Conservation (phyloP, 352 stramenopile genomes). For the Phytopythium litorale region DNA sequence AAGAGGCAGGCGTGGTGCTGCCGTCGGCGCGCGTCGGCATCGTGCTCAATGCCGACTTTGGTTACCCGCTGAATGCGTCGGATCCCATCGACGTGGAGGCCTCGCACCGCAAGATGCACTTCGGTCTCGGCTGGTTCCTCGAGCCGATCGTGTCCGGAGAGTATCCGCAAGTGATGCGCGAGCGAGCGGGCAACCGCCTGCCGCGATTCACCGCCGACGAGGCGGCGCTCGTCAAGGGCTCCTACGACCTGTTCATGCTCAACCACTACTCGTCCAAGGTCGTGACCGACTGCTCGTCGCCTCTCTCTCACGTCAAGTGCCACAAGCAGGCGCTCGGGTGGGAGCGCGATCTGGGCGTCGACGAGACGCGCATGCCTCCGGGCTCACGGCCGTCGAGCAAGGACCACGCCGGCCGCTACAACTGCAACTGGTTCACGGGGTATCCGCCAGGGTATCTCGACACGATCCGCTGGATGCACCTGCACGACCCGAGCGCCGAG, state of each 20-base stretch:
- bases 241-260: conserved; percentile 92
- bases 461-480: conserved; percentile 58
- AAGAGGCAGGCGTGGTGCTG: conserved; percentile 15
- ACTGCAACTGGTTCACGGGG: conserved; percentile 46
- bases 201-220: conserved; percentile 84
- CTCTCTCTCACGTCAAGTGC: conserved; percentile 31
- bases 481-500: conserved; percentile 26
- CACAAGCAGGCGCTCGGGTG: conserved; percentile 36
- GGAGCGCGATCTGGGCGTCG: conserved; percentile 42
- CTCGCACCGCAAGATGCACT: conserved; percentile 85
- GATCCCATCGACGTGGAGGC: conserved; percentile 44
- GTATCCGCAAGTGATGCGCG: conserved; percentile 89
- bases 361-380: conserved; percentile 49
- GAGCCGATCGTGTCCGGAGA: conserved; percentile 88
- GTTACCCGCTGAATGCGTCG: conserved; percentile 69
- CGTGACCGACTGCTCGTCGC: conserved; percentile 45
- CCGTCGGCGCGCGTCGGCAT: conserved; percentile 66
- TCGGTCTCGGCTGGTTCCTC: conserved; percentile 90
- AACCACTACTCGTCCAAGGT: conserved; percentile 91
- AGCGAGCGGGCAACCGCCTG: conserved; percentile 73
- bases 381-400: conserved; percentile 53
- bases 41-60: conserved; percentile 81
- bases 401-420: conserved; percentile 28
- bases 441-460: conserved; percentile 55
- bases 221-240: conserved; percentile 60